Conservation (phyloP, 257 asterid genomes). For the Solanum microdontum region DNA sequence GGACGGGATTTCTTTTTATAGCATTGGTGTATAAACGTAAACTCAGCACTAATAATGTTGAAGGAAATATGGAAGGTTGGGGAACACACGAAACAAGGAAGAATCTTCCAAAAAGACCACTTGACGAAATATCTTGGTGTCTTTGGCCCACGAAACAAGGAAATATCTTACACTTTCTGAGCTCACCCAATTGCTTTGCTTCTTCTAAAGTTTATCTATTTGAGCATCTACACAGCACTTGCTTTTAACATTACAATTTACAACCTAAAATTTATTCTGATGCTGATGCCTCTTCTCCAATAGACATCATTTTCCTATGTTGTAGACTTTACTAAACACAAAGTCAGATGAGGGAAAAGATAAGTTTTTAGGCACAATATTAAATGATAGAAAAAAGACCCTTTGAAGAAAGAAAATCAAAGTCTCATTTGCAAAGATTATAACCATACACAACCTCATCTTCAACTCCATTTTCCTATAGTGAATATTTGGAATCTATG, state of each 20-base stretch:
- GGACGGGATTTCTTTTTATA: not conserved
- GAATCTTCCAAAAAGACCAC: not conserved
- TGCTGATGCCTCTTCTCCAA: not conserved
- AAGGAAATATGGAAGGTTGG: not conserved
- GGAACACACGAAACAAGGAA: not conserved
- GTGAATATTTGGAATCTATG: not conserved
- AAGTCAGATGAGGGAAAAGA: not conserved
- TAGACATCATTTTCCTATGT: not conserved
- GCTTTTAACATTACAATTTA: not conserved
- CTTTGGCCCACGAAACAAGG: not conserved
- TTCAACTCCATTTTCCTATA: not conserved
- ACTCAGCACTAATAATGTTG: not conserved
- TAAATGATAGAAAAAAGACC: not conserved
- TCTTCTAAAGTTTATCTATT: not conserved
- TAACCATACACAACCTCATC: not conserved
- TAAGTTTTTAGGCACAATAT: not conserved
- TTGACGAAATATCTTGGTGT: not conserved
- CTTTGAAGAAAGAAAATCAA: not conserved
- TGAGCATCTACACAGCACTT: not conserved
- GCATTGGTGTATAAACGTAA: not conserved
- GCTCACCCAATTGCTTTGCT: not conserved
- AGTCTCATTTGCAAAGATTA: not conserved
- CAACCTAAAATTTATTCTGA: not conserved
- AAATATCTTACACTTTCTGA: not conserved
- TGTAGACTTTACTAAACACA: not conserved